phyloP scores from a whole-genome alignment of 169 alveolate genomes.

The Eimeria sp. region DNA sequence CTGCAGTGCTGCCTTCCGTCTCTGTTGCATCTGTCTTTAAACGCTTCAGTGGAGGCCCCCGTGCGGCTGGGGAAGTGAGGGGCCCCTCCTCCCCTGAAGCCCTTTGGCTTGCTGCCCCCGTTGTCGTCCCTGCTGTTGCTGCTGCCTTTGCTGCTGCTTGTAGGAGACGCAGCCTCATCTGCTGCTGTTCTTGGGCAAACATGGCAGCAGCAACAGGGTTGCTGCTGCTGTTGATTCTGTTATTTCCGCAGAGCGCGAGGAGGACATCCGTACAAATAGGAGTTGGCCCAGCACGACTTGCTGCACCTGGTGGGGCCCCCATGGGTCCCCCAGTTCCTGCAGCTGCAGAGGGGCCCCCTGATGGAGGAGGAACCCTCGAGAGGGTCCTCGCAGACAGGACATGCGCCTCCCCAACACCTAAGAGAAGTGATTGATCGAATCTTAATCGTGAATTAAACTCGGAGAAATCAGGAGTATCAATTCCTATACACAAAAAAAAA shows the following conservation, averaged over 20 bases:
- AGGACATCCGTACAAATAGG: constrained; percentile 35
- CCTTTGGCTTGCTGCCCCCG: background rate
- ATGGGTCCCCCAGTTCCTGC: background rate
- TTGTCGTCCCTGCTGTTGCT: constrained; percentile 37
- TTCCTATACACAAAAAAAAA: constrained; percentile 12
- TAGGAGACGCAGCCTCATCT: constrained; percentile 34
- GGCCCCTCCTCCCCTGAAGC: constrained; percentile 16
- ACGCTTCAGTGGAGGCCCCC: constrained; percentile 51
- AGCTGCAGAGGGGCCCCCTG: constrained; percentile 1
- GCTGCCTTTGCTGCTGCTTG: constrained; percentile 56
- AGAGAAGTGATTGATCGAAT: constrained; percentile 44
- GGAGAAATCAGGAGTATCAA: constrained; percentile 73
- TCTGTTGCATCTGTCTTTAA: constrained; percentile 33
- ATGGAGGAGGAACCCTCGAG: background rate
- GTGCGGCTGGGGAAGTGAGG: constrained; percentile 3
- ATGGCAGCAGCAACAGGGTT: constrained; percentile 23
- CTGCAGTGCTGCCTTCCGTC: background rate
- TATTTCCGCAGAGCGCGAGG: background rate
- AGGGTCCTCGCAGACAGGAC: constrained; percentile 62
- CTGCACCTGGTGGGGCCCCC: background rate
- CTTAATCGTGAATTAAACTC: constrained; percentile 63
- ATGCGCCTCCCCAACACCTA: constrained; percentile 78
- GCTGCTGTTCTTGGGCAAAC: constrained; percentile 56
- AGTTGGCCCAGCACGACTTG: background rate
- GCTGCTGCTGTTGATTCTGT: constrained; percentile 47